Evolutionary conservation across 2,329 filamentous ascomycete genomes (phyloP).

Genomic region (Myriosclerotinia scirpicola): DNA sequence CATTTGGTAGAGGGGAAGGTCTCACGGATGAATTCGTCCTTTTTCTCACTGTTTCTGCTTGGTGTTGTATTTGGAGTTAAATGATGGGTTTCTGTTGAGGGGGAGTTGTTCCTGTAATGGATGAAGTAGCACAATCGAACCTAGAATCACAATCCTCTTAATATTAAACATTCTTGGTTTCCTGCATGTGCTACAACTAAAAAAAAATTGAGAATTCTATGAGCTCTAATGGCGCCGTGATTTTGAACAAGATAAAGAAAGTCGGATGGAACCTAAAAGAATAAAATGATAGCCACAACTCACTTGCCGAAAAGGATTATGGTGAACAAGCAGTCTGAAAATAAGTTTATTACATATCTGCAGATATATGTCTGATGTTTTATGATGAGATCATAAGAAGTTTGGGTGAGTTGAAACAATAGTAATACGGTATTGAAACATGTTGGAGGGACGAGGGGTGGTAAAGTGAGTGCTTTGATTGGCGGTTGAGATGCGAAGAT

Average conservation of each 20-base stretch:
- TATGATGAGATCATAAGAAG: too few species aligned
- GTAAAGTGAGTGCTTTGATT: too few species aligned
- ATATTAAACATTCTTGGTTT: not conserved
- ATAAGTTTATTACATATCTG: too few species aligned
- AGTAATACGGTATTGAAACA: too few species aligned
- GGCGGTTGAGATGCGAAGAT: too few species aligned
- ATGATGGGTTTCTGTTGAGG: not conserved
- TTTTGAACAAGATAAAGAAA: not conserved
- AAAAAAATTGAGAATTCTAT: not conserved
- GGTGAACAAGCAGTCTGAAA: not conserved
- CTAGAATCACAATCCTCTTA: slow-evolving; percentile 3
- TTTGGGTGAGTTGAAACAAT: too few species aligned
- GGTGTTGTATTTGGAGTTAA: slow-evolving; percentile 7
- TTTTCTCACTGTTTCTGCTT: slow-evolving; percentile 8
- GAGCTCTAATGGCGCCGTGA: not conserved
- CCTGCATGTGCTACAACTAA: not conserved
- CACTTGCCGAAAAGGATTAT: not conserved
- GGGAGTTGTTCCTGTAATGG: not conserved
- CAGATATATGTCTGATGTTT: too few species aligned
- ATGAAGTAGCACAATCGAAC: not conserved
- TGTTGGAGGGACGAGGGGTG: too few species aligned
- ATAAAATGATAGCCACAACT: not conserved
- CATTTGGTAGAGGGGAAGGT: slow-evolving; percentile 6
- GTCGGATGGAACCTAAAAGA: not conserved
- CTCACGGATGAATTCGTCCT: slow-evolving; percentile 8